Base-by-base conservation (phyloP, 2,329 filamentous ascomycete genomes). In the Colletotrichum cereale region DNA sequence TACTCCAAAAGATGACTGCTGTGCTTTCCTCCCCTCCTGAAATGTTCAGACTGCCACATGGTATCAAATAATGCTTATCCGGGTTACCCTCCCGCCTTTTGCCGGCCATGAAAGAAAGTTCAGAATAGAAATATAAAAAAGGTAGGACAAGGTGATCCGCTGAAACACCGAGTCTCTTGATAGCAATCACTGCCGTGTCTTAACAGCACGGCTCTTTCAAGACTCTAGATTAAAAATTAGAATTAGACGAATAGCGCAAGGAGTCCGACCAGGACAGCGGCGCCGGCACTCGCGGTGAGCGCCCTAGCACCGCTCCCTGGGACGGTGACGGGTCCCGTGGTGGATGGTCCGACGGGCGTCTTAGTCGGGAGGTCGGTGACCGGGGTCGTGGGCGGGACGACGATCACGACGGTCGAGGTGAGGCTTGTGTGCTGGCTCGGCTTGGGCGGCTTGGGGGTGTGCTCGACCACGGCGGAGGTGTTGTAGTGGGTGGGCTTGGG, bases 281-380 rank as follows among this genome's bases (percentile, higher is more conserved):
- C 80, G 34, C 81, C 82, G 31, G 82, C 62, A 63, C 80, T 80
- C 36, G 80, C 75, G 47, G 77, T 78, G 42, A 78, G 72, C 75
- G 80, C 82, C 68, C 77, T 79, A 57, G 81, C 83, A 29, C 78
- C 84, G 48, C 79, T 83, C 47, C 80, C 80, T 29, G 80, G 78
- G n/a, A 83, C 75, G 57, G 48, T 56, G 55, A 62, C 66, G 26
- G 73, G 71, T 3, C 62, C 11, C 2, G 56, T 62, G 61, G 60
- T 64, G 40, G 69, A 40, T 18, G 68, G 71, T 6, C 42, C 58
- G n/a, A 63, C 44, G 38, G 63, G 57, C 10, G 62, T 67, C 5
- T 61, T 66, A 34, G 40, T 67, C 11, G 62, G 67, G 48, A 58
- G 56, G 2, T n/a, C 34, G 21, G 52, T 50, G 52, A 29, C 42